A percentile compares a stretch with the other conserved stretches of the same genome.
These are phyloP conservation scores for Boehmeria nivea DNA, from an alignment of 306 rosid genomes.

Conservation along the genomic window DNA sequence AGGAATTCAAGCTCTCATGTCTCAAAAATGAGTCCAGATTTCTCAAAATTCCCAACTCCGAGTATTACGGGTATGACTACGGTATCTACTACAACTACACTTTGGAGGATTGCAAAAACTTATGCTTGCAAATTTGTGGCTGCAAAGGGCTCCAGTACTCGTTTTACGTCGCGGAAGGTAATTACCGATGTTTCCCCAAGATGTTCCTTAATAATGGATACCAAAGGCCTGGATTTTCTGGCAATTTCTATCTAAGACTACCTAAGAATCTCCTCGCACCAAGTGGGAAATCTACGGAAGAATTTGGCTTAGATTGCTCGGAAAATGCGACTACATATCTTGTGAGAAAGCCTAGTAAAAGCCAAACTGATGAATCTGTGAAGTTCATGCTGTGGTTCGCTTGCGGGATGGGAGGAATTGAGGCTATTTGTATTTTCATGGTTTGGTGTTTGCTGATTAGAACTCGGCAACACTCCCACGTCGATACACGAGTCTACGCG, in stretches of 20 bases:
- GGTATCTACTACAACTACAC: neutral
- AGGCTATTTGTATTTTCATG: constrained; percentile 26
- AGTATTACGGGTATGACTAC: constrained; percentile 31
- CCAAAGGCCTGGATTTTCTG: constrained; percentile 15
- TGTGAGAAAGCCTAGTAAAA: constrained; percentile 8
- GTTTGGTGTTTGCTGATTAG: constrained; percentile 18
- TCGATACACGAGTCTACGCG: constrained; percentile 8
- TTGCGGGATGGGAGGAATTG: constrained; percentile 37
- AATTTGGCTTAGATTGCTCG: constrained; percentile 15
- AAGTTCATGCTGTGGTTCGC: constrained; percentile 34
- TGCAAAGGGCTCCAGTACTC: constrained; percentile 24
- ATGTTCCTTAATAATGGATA: constrained; percentile 28
- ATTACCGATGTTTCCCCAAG: constrained; percentile 22
- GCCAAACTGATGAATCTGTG: neutral
- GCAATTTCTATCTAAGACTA: constrained; percentile 28
- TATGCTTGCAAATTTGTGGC: constrained; percentile 20
- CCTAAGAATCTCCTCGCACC: constrained; percentile 11
- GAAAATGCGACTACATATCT: neutral
- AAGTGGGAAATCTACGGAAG: neutral
- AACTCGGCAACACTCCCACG: too few relatives aligned
- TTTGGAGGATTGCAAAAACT: constrained; percentile 6
- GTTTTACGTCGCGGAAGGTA: neutral
- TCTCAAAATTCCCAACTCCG: constrained; percentile 1
- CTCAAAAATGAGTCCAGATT: neutral
- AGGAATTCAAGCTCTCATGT: constrained; percentile 15